Evolutionary conservation across 805 yeast genomes (phyloP).

Genomic region (Metschnikowia lachancei): DNA sequence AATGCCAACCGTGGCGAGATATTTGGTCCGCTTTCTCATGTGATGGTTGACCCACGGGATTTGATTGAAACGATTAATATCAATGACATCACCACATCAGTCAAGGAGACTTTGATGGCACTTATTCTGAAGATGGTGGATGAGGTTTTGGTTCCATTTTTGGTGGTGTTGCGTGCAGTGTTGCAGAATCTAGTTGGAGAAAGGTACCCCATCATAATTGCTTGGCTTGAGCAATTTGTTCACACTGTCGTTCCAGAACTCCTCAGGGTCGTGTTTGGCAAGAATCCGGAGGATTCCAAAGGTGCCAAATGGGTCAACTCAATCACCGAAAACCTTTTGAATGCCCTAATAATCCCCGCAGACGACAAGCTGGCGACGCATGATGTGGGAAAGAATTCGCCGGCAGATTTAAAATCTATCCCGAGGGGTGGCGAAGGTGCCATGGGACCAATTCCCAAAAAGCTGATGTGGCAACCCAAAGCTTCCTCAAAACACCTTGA

Average conservation of each 20-base stretch:
- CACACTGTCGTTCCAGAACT: conserved; percentile 1
- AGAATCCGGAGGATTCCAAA: background rate
- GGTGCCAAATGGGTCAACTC: background rate
- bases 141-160: conserved; percentile 4
- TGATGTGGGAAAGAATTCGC: background rate
- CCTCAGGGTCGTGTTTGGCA: conserved; percentile 2
- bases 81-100: conserved; percentile 6
- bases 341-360: conserved; percentile 1
- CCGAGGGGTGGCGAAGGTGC: background rate
- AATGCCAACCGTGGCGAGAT: background rate
- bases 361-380: background rate
- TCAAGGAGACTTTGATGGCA: conserved; percentile 3
- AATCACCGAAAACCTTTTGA: conserved; percentile 6
- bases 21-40: conserved; percentile 1
- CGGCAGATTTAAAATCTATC: background rate
- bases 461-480: background rate
- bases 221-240: conserved; percentile 3
- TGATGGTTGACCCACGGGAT: conserved; percentile 4
- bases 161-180: background rate
- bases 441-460: background rate
- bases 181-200: conserved; percentile 4
- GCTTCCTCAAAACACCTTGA: background rate
- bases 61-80: conserved; percentile 1
- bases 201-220: background rate
- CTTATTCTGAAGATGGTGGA: conserved; percentile 4